These are phyloP conservation scores for Eucalyptus microcorys DNA, from an alignment of 345 rosid genomes.

Conservation along the genomic window DNA sequence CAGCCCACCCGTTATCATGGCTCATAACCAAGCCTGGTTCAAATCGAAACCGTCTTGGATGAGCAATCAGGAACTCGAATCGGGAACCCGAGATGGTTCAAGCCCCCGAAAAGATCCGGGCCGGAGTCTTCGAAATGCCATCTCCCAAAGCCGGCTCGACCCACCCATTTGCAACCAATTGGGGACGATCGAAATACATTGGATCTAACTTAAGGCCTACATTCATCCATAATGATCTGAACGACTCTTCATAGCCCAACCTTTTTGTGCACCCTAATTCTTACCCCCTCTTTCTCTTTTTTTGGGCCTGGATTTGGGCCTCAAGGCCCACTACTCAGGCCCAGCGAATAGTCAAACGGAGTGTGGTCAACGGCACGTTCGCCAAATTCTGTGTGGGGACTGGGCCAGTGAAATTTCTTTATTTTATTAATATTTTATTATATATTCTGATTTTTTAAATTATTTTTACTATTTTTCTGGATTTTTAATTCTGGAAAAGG, in stretches of 20 bases:
- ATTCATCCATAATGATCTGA: background rate
- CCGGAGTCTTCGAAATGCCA: background rate
- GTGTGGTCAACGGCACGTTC: background rate
- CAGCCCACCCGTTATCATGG: background rate
- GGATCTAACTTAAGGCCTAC: background rate
- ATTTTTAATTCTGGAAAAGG: background rate
- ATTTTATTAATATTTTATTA: too few relatives aligned
- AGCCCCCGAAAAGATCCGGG: accelerated
- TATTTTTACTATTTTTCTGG: too few relatives aligned
- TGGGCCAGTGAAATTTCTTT: background rate
- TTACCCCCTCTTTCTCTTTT: too few relatives aligned
- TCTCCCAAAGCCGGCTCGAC: accelerated
- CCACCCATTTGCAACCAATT: background rate
- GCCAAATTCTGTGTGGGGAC: too few relatives aligned
- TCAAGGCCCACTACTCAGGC: background rate
- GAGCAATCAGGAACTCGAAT: background rate
- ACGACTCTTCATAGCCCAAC: background rate
- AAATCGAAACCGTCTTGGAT: background rate
- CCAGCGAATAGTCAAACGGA: background rate
- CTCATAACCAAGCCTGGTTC: background rate
- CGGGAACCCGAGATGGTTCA: background rate
- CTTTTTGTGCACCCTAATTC: background rate
- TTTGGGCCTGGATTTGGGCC: background rate
- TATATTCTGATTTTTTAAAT: too few relatives aligned
- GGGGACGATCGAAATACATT: background rate